Evolutionary conservation across 2,329 filamentous ascomycete genomes (phyloP).

Genomic region (Sarocladium brachiariae): DNA sequence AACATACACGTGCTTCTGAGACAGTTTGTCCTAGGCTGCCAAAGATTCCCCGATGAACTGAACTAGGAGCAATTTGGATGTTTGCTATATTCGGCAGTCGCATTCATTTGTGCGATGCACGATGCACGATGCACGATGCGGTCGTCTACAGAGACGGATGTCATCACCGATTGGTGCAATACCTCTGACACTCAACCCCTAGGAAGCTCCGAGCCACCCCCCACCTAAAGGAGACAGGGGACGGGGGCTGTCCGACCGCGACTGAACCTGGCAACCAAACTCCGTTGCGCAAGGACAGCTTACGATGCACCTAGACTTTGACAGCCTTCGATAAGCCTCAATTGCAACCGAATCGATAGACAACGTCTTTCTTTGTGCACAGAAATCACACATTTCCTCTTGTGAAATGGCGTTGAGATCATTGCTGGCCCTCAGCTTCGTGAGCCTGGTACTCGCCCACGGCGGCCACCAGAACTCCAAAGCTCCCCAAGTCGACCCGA

Average conservation of each 20-base stretch:
- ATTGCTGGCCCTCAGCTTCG: conserved; percentile 32
- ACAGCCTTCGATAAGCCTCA: not conserved
- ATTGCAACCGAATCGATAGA: not conserved
- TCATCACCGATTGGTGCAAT: conserved; percentile 2
- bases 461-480: conserved; percentile 41
- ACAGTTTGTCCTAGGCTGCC: not conserved
- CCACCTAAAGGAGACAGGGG: not conserved
- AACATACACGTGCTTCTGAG: not conserved
- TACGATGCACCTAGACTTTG: not conserved
- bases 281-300: conserved; percentile 3
- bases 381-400: not conserved
- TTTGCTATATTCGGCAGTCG: not conserved
- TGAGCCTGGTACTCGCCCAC: conserved; percentile 41
- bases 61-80: not conserved
- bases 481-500: conserved; percentile 40
- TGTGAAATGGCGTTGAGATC: conserved; percentile 7
- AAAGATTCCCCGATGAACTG: not conserved
- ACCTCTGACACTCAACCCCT: not conserved
- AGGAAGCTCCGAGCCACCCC: not conserved
- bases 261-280: not conserved
- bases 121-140: not conserved
- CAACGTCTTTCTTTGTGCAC: not conserved
- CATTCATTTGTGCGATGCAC: not conserved
- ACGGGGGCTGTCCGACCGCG: conserved; percentile 3
- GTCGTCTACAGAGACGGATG: not conserved